Base-by-base conservation (phyloP, 208 protist genomes). In the Trypanosoma melophagium region DNA sequence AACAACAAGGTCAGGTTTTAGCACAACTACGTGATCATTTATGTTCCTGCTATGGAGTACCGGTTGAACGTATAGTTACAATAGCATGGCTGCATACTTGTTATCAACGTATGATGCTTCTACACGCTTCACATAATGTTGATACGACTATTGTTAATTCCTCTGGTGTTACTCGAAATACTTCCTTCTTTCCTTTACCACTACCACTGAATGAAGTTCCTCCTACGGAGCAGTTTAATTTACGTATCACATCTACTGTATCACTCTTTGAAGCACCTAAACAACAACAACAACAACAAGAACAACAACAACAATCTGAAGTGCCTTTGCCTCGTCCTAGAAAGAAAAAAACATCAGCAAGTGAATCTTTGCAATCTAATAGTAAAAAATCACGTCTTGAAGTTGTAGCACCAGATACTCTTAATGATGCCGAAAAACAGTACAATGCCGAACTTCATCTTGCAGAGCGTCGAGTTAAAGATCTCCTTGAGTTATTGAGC, bases 61-160 rank as follows among this genome's bases (percentile, higher is more conserved):
- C 63, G 9, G 16, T 66, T 60, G 55, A 70, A 40, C 53, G 59
- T 25, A 66, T 76, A 60, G 71, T 76, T 8, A 58, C 21, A 14
- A 28, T 76, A 8, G 63, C 51, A 35, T 76, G 71, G 71, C 50
- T 76, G 8, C 9, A 38, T 0, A 1, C 63, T 5, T 76, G 71
- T 31, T 74, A 68, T 40, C 41, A 74, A 21, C 21, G 17, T 12
- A 68, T 68, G 60, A 55, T 68, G 31, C 7, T 55, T 53, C 10
- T 63, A 24, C 35, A 64, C 28, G n/a, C 8, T 44, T 25, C n/a
- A 56, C 49, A 21, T 22, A 14, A 13, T 10, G 13, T 25, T 0
- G 31, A 17, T n/a, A 25, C n/a, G 0, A 54, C 21, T 21, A 24
- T 21, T 45, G 9, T 44, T 9, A 47, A 1, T 47, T n/a, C 42